These are phyloP conservation scores for Rhizopus delemar DNA, from an alignment of 371 early-diverging fungal genomes.

Conservation along the genomic window DNA sequence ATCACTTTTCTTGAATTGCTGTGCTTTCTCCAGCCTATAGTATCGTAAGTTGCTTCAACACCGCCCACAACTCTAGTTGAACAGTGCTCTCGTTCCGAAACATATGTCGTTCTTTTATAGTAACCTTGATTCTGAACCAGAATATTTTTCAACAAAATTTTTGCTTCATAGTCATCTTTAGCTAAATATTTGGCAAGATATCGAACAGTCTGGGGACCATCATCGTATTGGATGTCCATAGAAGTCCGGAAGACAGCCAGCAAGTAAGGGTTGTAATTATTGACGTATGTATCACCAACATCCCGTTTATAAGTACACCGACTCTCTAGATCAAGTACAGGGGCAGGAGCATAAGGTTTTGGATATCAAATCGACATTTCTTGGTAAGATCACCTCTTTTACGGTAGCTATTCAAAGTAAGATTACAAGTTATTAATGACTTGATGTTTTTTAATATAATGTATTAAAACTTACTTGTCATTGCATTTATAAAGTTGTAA, in stretches of 20 bases:
- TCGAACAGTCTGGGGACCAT: conserved; percentile 1
- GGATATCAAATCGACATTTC: conserved; percentile 5
- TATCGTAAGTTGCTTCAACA: conserved; percentile 11
- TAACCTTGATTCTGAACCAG: background rate
- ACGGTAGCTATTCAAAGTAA: conserved; percentile 1
- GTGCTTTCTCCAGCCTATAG: conserved; percentile 3
- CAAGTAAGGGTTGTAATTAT: too few relatives aligned
- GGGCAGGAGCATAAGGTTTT: background rate
- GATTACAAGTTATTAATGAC: too few relatives aligned
- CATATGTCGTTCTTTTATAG: background rate
- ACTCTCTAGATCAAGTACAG: background rate
- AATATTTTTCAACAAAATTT: background rate
- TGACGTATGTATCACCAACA: background rate
- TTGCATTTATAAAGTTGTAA: too few relatives aligned
- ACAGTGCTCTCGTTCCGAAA: background rate
- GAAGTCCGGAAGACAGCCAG: background rate
- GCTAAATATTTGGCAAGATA: conserved; percentile 15
- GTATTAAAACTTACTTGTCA: too few relatives aligned
- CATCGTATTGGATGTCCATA: conserved; percentile 18
- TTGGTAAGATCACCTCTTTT: background rate
- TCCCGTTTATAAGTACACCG: background rate
- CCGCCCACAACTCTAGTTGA: background rate
- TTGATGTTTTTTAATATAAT: too few relatives aligned
- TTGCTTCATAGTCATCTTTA: conserved; percentile 5
- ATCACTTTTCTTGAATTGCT: background rate